Evolutionary conservation across 2,329 filamentous ascomycete species (phyloP), one percentile per base, ranked within the genome.

Genomic region (Pseudophaeomoniella oleicola): DNA sequence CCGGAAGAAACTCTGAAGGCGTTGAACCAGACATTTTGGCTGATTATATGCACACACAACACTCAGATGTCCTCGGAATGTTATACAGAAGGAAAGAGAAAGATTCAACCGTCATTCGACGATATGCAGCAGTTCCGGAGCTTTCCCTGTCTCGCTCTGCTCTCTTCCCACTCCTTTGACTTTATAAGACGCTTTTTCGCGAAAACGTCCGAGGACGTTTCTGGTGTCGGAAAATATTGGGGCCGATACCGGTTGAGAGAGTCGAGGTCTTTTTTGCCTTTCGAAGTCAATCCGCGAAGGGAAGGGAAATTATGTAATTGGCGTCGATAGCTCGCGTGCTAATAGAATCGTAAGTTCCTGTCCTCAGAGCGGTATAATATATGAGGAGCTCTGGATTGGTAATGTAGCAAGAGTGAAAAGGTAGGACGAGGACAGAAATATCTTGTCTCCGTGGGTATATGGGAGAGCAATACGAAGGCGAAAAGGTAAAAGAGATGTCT

Each of bases 1-100:
- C 52, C 15, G 62, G 61, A 19, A 44, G 16, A 34, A 29, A 36
- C 10, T 14, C 18, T 31, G 17, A 14, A 6, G 15, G 34, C 10
- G n/a, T 19, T 27, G 13, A 14, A 14, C 19, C 34, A 9, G 34
- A 29, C 34, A 36, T 36, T 17, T 27, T 30, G 19, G 16, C 16
- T 13, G 33, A n/a, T n/a, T n/a, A n/a, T n/a, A n/a, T n/a, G n/a
- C n/a, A n/a, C 22, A n/a, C n/a, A n/a, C n/a, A n/a, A n/a, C n/a
- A n/a, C n/a, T n/a, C 22, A 27, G 22, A n/a, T 27, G n/a, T n/a
- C 22, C 22, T 27, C n/a, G 6, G 22, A 27, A 27, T 27, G 22
- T 27, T 6, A n/a, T 9, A 27, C 22, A 9, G 22, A 27, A n/a
- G 22, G 22, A 27, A 27, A n/a, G 6, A 27, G 22, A n/a, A n/a